Evolutionary conservation across 805 yeast genomes (phyloP), one percentile per base, ranked within the genome.

Genomic region (Candida michaelii): DNA sequence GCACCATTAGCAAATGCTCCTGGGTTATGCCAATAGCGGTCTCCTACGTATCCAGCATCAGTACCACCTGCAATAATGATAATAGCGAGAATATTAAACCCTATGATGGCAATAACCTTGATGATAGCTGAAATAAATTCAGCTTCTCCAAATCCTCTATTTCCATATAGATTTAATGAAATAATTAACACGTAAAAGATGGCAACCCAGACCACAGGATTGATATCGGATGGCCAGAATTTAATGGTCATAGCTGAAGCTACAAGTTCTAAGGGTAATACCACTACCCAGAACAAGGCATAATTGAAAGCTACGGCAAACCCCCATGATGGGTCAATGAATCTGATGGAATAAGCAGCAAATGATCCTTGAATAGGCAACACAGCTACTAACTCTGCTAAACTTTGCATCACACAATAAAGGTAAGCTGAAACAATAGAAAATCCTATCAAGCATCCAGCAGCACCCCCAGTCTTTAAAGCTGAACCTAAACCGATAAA

Each of bases 301-400:
- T 69, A 69, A 55, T 69, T 69, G 69, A 70, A 67, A 13, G 72
- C 74, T 42, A 62, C 65, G n/a, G 74, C 74, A 47, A 68, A 69
- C 5, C 74, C 74, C 61, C 69, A 66, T 15, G 71, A 65, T 1
- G 70, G 69, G 48, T 68, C 73, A n/a, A 69, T 61, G 42, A 69
- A 69, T 14, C 71, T 52, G 1, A 65, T 62, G 27, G 72, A 66
- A 42, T 66, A 67, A 3, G 69, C 62, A 9, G 72, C 69, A 51
- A 69, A 69, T 2, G 72, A 63, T 9, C 74, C 74, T 7, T 63
- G 55, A 14, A 69, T 68, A 3, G 73, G 71, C 42, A 60, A 63
- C 10, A 60, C 53, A 9, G 71, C 58, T n/a, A 64, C 62, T 43
- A 69, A 50, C 46, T 69, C 74, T 6, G 70, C 65, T 27, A 69